Conservation (phyloP, 495 filamentous ascomycete genomes). For the Penicillium robsamsonii region DNA sequence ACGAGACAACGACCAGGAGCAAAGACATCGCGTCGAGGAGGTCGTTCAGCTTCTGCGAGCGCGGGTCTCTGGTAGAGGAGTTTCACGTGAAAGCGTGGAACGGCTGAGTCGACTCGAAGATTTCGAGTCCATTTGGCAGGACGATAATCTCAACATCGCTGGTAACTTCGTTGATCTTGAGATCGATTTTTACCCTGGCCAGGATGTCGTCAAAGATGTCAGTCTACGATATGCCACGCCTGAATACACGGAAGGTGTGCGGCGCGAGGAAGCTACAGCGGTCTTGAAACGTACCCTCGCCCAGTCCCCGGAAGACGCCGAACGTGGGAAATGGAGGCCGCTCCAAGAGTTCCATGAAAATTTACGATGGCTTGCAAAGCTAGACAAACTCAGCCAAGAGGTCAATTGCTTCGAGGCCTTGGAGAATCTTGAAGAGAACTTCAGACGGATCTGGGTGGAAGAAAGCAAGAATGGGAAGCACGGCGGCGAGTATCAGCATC, state of each 20-base stretch:
- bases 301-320: conserved; percentile 38
- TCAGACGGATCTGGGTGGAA: conserved; percentile 55
- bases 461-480: conserved; percentile 48
- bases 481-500: conserved; percentile 48
- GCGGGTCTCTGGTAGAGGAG: conserved; percentile 49
- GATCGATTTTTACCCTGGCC: conserved; percentile 47
- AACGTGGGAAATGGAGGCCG: conserved; percentile 50
- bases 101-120: conserved; percentile 68
- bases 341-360: conserved; percentile 75
- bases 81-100: conserved; percentile 81
- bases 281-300: conserved; percentile 53
- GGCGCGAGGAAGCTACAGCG: conserved; percentile 45
- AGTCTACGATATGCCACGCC: conserved; percentile 46
- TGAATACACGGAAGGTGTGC: conserved; percentile 42
- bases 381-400: conserved; percentile 79
- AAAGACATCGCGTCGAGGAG: conserved; percentile 50
- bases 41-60: conserved; percentile 42
- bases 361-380: conserved; percentile 69
- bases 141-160: conserved; percentile 66
- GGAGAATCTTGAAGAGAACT: conserved; percentile 73
- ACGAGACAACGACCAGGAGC: conserved; percentile 53
- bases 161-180: conserved; percentile 59
- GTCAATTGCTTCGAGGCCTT: conserved; percentile 89
- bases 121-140: conserved; percentile 73
- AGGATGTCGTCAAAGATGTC: conserved; percentile 47